phyloP scores from a whole-genome alignment of 345 rosid species.

The Triadica sebifera region DNA sequence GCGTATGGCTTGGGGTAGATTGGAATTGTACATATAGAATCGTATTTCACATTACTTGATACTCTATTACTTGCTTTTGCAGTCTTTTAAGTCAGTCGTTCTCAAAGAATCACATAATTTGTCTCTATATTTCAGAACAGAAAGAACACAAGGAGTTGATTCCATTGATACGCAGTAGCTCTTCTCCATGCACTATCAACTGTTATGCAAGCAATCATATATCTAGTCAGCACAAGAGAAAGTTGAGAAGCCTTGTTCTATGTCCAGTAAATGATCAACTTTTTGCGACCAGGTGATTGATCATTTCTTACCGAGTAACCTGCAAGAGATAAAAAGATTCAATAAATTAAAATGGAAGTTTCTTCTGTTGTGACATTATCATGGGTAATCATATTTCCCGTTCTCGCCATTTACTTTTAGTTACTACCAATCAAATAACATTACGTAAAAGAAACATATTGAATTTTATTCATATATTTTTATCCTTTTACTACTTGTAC shows the following conservation, averaged over 20 bases:
- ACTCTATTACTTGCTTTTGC: not conserved
- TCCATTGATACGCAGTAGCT: constrained; percentile 51
- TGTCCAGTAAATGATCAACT: constrained; percentile 78
- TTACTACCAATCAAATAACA: not conserved
- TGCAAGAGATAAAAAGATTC: not conserved
- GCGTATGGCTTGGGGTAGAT: not conserved
- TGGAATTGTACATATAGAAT: not conserved
- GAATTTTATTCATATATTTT: not conserved
- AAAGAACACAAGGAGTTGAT: constrained; percentile 74
- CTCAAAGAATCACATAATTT: constrained; percentile 10
- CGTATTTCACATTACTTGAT: constrained; percentile 5
- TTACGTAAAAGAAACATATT: not conserved
- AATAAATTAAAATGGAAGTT: not conserved
- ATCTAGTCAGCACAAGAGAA: constrained; percentile 92
- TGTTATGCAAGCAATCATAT: constrained; percentile 64
- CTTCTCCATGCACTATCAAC: constrained; percentile 47
- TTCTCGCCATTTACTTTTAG: not conserved
- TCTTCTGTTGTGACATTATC: not conserved
- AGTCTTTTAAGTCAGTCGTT: not conserved
- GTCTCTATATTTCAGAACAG: constrained; percentile 49
- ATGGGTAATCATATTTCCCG: not conserved
- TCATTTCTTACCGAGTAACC: not conserved
- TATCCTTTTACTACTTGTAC: not conserved
- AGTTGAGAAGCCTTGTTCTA: constrained; percentile 69
- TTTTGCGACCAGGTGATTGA: constrained; percentile 72